phyloP scores from a whole-genome alignment of 257 asterid species.

The Cynanchum wilfordii region DNA sequence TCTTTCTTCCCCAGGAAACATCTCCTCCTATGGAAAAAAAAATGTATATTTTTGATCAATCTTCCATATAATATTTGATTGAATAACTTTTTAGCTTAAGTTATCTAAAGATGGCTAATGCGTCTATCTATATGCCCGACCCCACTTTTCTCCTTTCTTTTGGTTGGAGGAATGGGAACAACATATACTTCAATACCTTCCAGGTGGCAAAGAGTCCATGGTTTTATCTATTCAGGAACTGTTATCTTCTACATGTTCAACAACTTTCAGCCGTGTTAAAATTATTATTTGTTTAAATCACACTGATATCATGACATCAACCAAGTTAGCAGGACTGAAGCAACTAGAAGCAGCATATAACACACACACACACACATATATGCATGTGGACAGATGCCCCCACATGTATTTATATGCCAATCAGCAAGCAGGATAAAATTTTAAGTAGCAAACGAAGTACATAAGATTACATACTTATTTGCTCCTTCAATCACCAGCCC shows the following conservation, averaged over 20 bases:
- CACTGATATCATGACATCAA: neutral
- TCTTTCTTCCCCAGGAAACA: neutral
- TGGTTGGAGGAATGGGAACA: neutral
- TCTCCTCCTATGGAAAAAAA: neutral
- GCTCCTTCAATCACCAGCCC: conserved; percentile 42
- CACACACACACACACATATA: too few relatives aligned
- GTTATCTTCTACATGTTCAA: neutral
- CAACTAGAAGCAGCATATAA: too few relatives aligned
- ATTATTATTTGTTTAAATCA: neutral
- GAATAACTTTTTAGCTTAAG: neutral
- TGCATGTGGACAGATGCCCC: too few relatives aligned
- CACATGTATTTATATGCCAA: neutral
- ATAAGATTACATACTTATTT: conserved; percentile 36
- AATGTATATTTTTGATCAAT: neutral
- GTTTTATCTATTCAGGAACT: neutral
- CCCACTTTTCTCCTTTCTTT: neutral
- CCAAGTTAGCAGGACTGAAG: neutral
- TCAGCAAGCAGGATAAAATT: neutral
- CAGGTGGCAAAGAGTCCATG: neutral
- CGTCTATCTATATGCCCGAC: neutral
- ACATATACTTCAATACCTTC: neutral
- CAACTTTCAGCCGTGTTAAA: neutral
- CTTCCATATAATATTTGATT: neutral
- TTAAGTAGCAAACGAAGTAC: neutral
- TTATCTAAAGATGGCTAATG: neutral